Base-by-base conservation (phyloP, 768 basidiomycete genomes). In the Postia placenta region DNA sequence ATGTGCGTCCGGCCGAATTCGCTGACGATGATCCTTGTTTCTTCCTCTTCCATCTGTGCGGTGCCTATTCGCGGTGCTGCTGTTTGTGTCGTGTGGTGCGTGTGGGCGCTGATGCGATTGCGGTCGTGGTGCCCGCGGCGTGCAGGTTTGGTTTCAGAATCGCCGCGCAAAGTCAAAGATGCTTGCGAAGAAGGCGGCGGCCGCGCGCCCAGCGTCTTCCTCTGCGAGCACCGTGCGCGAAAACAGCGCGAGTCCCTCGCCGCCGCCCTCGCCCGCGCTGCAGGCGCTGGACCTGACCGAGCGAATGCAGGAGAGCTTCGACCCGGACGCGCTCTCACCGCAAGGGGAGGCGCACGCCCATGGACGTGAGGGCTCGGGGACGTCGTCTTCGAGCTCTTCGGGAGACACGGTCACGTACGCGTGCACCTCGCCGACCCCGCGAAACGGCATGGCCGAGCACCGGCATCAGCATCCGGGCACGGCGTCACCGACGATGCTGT, bases 131-230 rank as follows among this genome's bases (percentile, higher is more conserved):
- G n/a, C 42, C 53, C 9, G 36, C 36, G 36, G 5, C 9, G 30
- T 33, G 15, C 30, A 33, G 30, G 30, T 33, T 15, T 33, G 30
- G 30, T 33, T 33, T 33, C 30, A 33, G 30, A 19, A 26, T 64
- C 87, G 87, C 49, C 85, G 90, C 48, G 90, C 90, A 45, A 92
- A 92, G 67, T 87, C 88, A 64, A 92, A 92, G 65, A 78, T 72
- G 62, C 59, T 72, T 69, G 78, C 71, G 42, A 74, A 69, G 60
- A 85, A 81, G 66, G 59, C 55, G 23, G 61, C 57, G 24, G 56
- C 52, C 20, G 46, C 38, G 11, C 39, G 44, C 33, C 17, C 24
- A 4, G 30, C 41, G 6, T 22, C 52, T 1, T 5, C 33, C 33
- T n/a, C 45, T 17, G 9, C 40, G 20, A 12, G 25, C 11, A 11